Evolutionary conservation across 257 asterid species (phyloP).

Genomic region (Lantana camara): DNA sequence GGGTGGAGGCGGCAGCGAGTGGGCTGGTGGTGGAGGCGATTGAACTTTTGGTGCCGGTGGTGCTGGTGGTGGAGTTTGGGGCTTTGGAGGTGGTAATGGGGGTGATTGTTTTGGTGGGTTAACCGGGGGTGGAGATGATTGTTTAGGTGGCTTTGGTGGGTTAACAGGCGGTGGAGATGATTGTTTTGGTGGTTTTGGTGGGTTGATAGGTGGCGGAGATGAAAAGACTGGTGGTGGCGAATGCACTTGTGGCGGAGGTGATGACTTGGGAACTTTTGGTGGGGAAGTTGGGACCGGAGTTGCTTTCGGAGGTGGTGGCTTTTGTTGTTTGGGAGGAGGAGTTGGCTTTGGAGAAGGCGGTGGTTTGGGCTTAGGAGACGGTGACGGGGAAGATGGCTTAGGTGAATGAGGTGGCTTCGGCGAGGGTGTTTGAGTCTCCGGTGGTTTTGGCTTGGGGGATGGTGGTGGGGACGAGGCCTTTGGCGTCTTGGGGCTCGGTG

Average conservation of each 20-base stretch:
- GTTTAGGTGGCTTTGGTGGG: neutral
- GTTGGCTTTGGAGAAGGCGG: neutral
- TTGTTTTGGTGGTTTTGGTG: neutral
- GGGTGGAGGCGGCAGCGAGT: constrained; percentile 5
- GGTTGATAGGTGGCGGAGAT: neutral
- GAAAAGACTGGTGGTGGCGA: constrained; percentile 20
- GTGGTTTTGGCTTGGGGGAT: no score
- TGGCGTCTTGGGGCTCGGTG: neutral
- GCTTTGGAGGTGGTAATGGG: neutral
- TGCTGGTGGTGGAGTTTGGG: neutral
- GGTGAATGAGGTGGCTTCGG: constrained; percentile 19
- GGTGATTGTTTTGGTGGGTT: neutral
- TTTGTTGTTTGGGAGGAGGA: constrained; percentile 15
- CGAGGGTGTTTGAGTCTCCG: neutral
- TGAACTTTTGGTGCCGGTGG: neutral
- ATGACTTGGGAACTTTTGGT: constrained; percentile 1
- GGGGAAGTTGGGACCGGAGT: constrained; percentile 19
- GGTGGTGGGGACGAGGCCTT: neutral
- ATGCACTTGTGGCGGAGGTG: constrained; percentile 8
- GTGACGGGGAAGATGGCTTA: neutral
- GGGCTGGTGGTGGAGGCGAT: constrained; percentile 14
- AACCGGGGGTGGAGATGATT: neutral
- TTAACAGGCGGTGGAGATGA: neutral
- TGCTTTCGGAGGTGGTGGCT: neutral
- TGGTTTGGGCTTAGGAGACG: neutral